Percentiles rank a stretch among this genome's conserved stretches.
Conservation (phyloP, 106 monocot genomes). For the Cymbidium sinense region DNA sequence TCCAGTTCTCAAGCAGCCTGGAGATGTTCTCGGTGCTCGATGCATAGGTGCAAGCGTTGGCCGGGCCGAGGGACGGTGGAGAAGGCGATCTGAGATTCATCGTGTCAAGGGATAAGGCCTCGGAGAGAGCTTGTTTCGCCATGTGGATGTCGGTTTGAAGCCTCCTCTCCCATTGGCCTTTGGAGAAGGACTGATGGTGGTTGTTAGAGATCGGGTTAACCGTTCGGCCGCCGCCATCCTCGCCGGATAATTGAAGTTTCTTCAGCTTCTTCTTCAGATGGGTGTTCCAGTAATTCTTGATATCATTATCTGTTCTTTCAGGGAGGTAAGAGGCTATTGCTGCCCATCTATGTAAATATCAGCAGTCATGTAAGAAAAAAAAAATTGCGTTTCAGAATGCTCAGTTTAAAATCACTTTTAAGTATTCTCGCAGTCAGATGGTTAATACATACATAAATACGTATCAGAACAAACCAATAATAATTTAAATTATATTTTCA, state of each 20-base stretch:
- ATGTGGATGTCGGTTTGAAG: constrained; percentile 36
- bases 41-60: constrained; percentile 24
- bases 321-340: constrained; percentile 76
- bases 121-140: constrained; percentile 33
- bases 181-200: constrained; percentile 11
- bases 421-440: not conserved
- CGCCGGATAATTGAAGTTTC: constrained; percentile 16
- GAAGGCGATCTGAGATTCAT: not conserved
- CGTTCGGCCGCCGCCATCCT: not conserved
- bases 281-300: constrained; percentile 51
- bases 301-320: constrained; percentile 45
- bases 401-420: not conserved
- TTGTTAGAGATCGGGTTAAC: not conserved
- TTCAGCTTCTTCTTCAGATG: constrained; percentile 58
- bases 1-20: constrained; percentile 44
- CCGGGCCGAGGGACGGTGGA: not conserved
- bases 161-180: constrained; percentile 46
- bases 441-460: too few relatives aligned
- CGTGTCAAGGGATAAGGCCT: constrained; percentile 24
- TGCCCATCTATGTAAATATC: constrained; percentile 44
- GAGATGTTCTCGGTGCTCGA: constrained; percentile 66
- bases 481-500: not conserved
- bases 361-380: not conserved
- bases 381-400: not conserved
- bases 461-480: not conserved